Percentiles rank a stretch among this genome's conserved stretches.
phyloP scores from a whole-genome alignment of 1,139 yeast genomes.

The Candida gigantensis region DNA sequence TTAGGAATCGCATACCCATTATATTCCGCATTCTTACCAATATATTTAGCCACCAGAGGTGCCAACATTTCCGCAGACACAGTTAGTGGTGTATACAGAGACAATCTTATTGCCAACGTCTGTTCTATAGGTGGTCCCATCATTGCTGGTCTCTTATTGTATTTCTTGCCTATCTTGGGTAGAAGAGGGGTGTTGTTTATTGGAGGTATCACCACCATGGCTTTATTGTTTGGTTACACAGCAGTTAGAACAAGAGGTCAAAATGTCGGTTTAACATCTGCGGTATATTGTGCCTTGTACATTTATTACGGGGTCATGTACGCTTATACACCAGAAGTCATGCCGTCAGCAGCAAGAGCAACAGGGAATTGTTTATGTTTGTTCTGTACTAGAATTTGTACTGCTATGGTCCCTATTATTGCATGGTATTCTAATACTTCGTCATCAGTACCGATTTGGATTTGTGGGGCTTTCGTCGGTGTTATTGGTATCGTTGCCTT shows the following conservation, averaged over 20 bases:
- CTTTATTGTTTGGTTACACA: slow-evolving; percentile 37
- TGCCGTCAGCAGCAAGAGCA: slow-evolving; percentile 37
- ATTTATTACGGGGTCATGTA: slow-evolving; percentile 36
- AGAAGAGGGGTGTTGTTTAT: slow-evolving; percentile 34
- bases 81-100: slow-evolving; percentile 32
- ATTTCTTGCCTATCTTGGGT: slow-evolving; percentile 28
- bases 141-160: slow-evolving; percentile 31
- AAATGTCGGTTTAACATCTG: slow-evolving; percentile 32
- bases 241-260: slow-evolving; percentile 28
- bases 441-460: slow-evolving; percentile 34
- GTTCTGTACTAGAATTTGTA: slow-evolving; percentile 30
- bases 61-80: slow-evolving; percentile 34
- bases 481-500: slow-evolving; percentile 31
- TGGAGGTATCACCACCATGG: slow-evolving; percentile 37
- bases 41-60: slow-evolving; percentile 39
- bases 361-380: slow-evolving; percentile 37
- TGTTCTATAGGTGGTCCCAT: slow-evolving; percentile 34
- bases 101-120: slow-evolving; percentile 31
- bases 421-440: slow-evolving; percentile 30
- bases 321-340: slow-evolving; percentile 37
- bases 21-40: slow-evolving; percentile 40
- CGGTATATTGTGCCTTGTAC: slow-evolving; percentile 30
- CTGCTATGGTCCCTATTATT: slow-evolving; percentile 32
- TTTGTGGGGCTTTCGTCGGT: slow-evolving; percentile 36
- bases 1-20: slow-evolving; percentile 43